Base-by-base conservation (phyloP, 225 moss, liverwort and hornwort species). In the Bryoerythrophyllum caledonicum region DNA sequence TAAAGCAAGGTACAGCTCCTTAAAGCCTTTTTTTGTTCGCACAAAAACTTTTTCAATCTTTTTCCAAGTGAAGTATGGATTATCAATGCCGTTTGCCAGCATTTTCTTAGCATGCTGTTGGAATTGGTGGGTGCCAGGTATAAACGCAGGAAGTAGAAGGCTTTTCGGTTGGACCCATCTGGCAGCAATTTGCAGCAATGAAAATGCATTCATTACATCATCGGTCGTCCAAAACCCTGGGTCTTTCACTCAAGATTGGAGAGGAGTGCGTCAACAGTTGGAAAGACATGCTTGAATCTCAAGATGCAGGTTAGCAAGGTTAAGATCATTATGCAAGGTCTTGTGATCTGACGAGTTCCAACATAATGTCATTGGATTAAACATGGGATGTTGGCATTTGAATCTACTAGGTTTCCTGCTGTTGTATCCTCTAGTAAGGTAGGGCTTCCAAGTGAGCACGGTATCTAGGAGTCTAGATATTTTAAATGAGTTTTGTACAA, bases 1-100 rank as follows among this genome's bases (percentile, higher is more conserved):
- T 82, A 99, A 99, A 92, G 78, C 94, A 72, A 93, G 94, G 97
- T 99, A 28, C 30, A 13, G 11, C 32, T n/a, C n/a, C 27, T 48
- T 61, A 32, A 63, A 26, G 27, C 46, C 46, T 66, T 11, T 19
- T 61, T 0, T 15, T 20, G 57, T 60, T 23, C 27, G 13, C 34
- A 23, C 10, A 19, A 27, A 35, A 37, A 37, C n/a, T 62, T 66
- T 53, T 30, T 15, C 34, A 37, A 0, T 10, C 10, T 46, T 63
- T 57, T 30, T 19, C 48, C 16, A 32, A 17, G 59, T 17, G 60
- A 12, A 61, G 8, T 15, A 24, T 5, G 15, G 38, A 49, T 15
- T 44, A 23, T 62, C 23, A 60, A 34, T 7, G n/a, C 43, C 9
- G 12, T 7, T 19, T 49, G 49, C 63, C 5, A 58, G 43, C 67